These are phyloP conservation scores for Fraxinus cuspidata DNA, from an alignment of 257 asterid species.

Conservation along the genomic window DNA sequence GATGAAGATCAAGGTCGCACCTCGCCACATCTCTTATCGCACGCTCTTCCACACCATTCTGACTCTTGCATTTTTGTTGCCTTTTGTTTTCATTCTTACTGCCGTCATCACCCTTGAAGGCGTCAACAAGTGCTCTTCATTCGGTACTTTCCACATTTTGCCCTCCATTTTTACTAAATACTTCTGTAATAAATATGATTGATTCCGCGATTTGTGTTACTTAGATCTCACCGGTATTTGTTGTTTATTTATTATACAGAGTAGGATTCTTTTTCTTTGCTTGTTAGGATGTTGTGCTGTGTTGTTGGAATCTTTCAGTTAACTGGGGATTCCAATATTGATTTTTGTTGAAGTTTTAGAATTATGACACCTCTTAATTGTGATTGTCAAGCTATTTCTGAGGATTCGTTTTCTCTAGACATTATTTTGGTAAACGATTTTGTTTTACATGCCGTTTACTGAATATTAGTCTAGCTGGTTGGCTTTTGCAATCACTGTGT, in stretches of 20 bases:
- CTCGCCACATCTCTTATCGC: slow-evolving; percentile 55
- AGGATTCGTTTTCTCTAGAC: no score
- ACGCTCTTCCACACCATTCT: slow-evolving; percentile 51
- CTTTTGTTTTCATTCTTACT: slow-evolving; percentile 55
- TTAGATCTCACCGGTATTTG: background rate
- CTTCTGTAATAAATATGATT: background rate
- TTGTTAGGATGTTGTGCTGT: background rate
- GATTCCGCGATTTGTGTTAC: background rate
- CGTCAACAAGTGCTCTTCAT: slow-evolving; percentile 60
- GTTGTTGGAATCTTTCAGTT: background rate
- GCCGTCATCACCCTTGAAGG: slow-evolving; percentile 64
- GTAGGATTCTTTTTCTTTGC: background rate
- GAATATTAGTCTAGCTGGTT: background rate
- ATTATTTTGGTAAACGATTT: background rate
- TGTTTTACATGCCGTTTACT: background rate
- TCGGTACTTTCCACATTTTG: slow-evolving; percentile 35
- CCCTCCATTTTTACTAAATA: background rate
- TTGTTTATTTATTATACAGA: background rate
- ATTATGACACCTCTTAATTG: background rate
- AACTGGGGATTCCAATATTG: no score
- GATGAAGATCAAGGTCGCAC: slow-evolving; percentile 57
- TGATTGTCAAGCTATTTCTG: background rate
- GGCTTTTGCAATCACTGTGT: background rate
- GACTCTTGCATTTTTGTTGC: slow-evolving; percentile 52
- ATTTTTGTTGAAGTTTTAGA: background rate